A percentile compares a stretch with the other conserved stretches of the same genome.
Conservation (phyloP, 2,329 filamentous ascomycete genomes). For the Didymella segeticola region DNA sequence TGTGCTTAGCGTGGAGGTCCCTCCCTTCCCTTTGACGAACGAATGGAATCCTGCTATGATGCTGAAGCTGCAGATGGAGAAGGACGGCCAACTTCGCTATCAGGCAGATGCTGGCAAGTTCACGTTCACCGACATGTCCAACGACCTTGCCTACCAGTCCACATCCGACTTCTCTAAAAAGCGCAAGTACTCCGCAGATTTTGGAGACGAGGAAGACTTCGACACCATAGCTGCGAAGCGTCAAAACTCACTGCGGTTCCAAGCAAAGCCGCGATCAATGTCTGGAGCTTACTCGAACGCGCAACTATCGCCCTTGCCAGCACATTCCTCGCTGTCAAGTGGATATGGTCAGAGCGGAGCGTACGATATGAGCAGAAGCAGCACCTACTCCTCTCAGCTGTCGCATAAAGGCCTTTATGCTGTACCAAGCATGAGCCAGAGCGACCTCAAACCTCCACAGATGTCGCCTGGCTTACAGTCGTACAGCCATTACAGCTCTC, state of each 20-base stretch:
- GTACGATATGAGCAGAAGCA: conserved; percentile 48
- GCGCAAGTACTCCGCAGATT: conserved; percentile 43
- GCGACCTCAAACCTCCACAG: conserved; percentile 42
- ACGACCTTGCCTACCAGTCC: conserved; percentile 41
- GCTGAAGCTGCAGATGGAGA: conserved; percentile 66
- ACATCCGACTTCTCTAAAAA: conserved; percentile 39
- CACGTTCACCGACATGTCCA: conserved; percentile 62
- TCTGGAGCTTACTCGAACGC: conserved; percentile 42
- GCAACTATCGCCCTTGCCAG: conserved; percentile 48
- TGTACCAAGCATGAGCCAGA: conserved; percentile 35
- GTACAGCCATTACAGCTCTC: conserved; percentile 54
- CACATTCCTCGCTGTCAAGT: conserved; percentile 45
- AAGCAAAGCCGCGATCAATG: conserved; percentile 41
- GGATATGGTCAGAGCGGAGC: conserved; percentile 46
- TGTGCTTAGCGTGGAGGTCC: conserved; percentile 74
- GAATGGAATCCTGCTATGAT: conserved; percentile 64
- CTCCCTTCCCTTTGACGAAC: conserved; percentile 66
- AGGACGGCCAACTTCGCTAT: conserved; percentile 58
- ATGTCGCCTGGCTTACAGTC: conserved; percentile 46
- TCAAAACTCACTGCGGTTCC: conserved; percentile 46
- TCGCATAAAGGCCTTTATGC: conserved; percentile 47
- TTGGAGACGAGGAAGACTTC: conserved; percentile 36
- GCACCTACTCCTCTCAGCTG: conserved; percentile 39
- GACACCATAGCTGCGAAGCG: conserved; percentile 46
- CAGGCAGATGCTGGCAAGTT: conserved; percentile 67